Evolutionary conservation across 331 rosid genomes (phyloP), one percentile per base, ranked within the genome.

Genomic region (Saraca asoca): DNA sequence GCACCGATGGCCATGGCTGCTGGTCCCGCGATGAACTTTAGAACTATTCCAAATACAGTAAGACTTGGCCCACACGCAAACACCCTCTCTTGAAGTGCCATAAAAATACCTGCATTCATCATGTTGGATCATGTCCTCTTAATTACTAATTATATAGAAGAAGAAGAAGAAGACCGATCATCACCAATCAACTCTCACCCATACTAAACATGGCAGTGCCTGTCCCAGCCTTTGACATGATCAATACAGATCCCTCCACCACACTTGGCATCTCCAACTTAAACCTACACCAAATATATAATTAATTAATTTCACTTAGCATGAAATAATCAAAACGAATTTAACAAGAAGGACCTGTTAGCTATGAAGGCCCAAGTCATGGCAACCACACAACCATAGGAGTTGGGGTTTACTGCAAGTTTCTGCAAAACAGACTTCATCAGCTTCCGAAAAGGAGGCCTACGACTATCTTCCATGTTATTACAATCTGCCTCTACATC

Each of bases 181-280:
- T 3, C 39, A 35, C 7, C 39, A 35, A 35, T 35, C 5, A 35
- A 35, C 9, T 38, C 87, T 79, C 71, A 89, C 98, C 98, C 97
- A 94, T 86, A 46, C 93, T 85, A 73, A 94, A 94, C 98, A 94
- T 94, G 79, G 97, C 96, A 45, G 97, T 88, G 53, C 98, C 98
- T 0, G 62, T 85, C 17, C 96, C 98, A 12, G 98, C 89, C 75
- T 33, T 90, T 7, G 98, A 90, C 96, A 94, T 87, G 74, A 94
- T 94, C 46, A 64, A 44, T 58, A 94, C 74, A 14, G 92, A 94
- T 2, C 89, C 97, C 19, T 90, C 96, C 29, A 94, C 45, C 54
- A 94, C 81, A 80, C 80, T 75, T 12, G 97, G 98, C 82, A 90
- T 71, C 73, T 83, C 68, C 71, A 94, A 55, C 67, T 90, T 78